Conservation (phyloP, 2,329 filamentous ascomycete species). For the Beauveria rudraprayagi region DNA sequence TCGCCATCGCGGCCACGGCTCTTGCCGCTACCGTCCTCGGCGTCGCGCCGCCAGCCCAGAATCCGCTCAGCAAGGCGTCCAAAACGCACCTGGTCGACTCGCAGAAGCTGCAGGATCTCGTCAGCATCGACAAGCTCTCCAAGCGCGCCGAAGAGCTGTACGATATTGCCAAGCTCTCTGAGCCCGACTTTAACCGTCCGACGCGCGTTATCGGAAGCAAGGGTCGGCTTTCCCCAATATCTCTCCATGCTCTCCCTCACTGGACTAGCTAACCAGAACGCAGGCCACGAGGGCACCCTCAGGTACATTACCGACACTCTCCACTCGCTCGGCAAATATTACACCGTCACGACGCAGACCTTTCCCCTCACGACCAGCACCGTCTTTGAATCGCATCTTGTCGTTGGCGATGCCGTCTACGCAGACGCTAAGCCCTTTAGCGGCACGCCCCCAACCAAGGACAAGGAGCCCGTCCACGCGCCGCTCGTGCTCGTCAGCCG, state of each 20-base stretch:
- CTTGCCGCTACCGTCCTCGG: background rate
- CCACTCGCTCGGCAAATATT: slow-evolving; percentile 49
- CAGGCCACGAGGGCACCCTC: slow-evolving; percentile 57
- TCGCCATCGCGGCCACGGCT: background rate
- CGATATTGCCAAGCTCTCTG: slow-evolving; percentile 49
- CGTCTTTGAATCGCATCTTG: slow-evolving; percentile 49
- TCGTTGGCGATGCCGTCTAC: slow-evolving; percentile 45
- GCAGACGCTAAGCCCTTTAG: slow-evolving; percentile 49
- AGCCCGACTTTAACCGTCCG: slow-evolving; percentile 57
- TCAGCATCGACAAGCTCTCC: slow-evolving; percentile 48
- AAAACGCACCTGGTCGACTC: slow-evolving; percentile 41
- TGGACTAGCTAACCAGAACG: slow-evolving; percentile 7
- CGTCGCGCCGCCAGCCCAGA: background rate
- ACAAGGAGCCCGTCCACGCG: slow-evolving; percentile 51
- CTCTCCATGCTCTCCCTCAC: background rate
- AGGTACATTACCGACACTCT: slow-evolving; percentile 53
- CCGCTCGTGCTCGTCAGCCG: slow-evolving; percentile 53
- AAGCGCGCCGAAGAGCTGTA: slow-evolving; percentile 54
- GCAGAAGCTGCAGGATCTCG: slow-evolving; percentile 46
- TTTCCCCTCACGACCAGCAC: slow-evolving; percentile 56
- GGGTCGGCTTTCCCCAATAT: slow-evolving; percentile 32
- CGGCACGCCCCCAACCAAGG: slow-evolving; percentile 57
- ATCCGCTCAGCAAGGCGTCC: background rate
- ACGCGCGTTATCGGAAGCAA: slow-evolving; percentile 63
- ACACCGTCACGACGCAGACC: slow-evolving; percentile 52